Conservation (phyloP, 139 green algal species). For the Asterochloris sp. region DNA sequence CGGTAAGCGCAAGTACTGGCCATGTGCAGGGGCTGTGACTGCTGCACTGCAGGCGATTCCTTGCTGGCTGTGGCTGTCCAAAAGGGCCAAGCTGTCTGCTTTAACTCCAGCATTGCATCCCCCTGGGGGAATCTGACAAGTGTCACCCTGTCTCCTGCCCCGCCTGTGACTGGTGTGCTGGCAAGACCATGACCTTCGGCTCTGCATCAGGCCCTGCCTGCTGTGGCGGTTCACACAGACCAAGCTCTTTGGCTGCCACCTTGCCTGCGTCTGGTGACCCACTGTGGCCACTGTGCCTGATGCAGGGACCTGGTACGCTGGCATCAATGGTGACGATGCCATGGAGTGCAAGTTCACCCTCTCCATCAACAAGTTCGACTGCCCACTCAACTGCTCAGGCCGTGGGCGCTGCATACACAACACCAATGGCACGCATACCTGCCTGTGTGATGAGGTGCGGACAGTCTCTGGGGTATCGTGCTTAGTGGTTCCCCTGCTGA, state of each 20-base stretch:
- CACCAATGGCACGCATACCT: conserved; percentile 8
- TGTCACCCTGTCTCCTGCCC: not conserved
- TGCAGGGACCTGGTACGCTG: conserved; percentile 14
- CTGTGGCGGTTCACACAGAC: not conserved
- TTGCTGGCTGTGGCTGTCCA: not conserved
- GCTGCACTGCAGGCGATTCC: not conserved
- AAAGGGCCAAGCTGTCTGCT: not conserved
- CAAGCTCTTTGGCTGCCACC: not conserved
- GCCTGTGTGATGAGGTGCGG: conserved; percentile 21
- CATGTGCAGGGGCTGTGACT: not conserved
- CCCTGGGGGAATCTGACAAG: not conserved
- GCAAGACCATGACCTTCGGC: not conserved
- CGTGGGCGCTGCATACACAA: conserved; percentile 27
- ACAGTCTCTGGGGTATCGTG: too few relatives aligned
- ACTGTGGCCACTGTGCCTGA: not conserved
- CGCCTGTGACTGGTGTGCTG: not conserved
- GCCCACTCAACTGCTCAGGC: conserved; percentile 39
- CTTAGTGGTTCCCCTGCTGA: too few relatives aligned
- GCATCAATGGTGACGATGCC: conserved; percentile 25
- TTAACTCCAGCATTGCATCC: not conserved
- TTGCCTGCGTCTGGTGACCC: too few relatives aligned
- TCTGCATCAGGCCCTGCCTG: not conserved
- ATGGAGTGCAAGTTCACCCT: conserved; percentile 29
- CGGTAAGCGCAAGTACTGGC: conserved; percentile 1
- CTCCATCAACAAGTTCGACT: conserved; percentile 36